phyloP scores from a whole-genome alignment of 2,329 filamentous ascomycete species.

The Passalora sequoiae region DNA sequence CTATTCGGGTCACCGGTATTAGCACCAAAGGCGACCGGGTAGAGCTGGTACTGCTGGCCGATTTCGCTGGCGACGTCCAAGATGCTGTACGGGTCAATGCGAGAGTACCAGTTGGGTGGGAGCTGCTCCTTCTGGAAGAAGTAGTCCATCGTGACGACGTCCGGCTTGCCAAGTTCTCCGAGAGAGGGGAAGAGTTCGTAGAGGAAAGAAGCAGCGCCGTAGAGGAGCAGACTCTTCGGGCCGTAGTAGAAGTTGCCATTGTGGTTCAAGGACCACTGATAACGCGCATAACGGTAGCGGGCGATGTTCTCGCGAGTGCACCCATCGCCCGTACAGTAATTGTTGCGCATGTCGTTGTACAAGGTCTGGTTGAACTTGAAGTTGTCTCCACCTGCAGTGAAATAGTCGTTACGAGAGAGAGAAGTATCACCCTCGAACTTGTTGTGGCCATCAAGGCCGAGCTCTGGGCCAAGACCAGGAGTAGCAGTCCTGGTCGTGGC shows the following conservation, averaged over 20 bases:
- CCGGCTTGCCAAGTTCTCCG: slow-evolving; percentile 11
- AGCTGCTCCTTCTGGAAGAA: slow-evolving; percentile 40
- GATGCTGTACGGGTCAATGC: neutral
- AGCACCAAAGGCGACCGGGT: slow-evolving; percentile 29
- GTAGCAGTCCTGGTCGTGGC: slow-evolving; percentile 39
- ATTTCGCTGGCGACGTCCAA: neutral
- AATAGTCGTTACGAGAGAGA: slow-evolving; percentile 41
- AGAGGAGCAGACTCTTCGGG: slow-evolving; percentile 36
- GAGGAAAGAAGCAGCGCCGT: slow-evolving; percentile 42
- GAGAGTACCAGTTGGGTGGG: neutral
- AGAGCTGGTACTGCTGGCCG: neutral
- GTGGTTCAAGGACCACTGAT: slow-evolving; percentile 35
- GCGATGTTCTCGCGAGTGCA: slow-evolving; percentile 38
- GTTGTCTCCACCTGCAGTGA: slow-evolving; percentile 35
- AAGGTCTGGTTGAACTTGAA: slow-evolving; percentile 41
- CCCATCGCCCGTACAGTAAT: slow-evolving; percentile 33
- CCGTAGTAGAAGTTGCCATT: slow-evolving; percentile 44
- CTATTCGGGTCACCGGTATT: slow-evolving; percentile 22
- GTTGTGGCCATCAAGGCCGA: slow-evolving; percentile 42
- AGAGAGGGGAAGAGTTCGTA: slow-evolving; percentile 40
- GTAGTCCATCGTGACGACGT: slow-evolving; percentile 25
- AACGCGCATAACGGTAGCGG: slow-evolving; percentile 39
- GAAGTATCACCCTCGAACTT: slow-evolving; percentile 43
- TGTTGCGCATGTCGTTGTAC: slow-evolving; percentile 37
- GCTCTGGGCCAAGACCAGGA: slow-evolving; percentile 35